These are phyloP conservation scores for Corynespora cassiicola DNA, from an alignment of 2,329 filamentous ascomycete genomes.

Conservation along the genomic window DNA sequence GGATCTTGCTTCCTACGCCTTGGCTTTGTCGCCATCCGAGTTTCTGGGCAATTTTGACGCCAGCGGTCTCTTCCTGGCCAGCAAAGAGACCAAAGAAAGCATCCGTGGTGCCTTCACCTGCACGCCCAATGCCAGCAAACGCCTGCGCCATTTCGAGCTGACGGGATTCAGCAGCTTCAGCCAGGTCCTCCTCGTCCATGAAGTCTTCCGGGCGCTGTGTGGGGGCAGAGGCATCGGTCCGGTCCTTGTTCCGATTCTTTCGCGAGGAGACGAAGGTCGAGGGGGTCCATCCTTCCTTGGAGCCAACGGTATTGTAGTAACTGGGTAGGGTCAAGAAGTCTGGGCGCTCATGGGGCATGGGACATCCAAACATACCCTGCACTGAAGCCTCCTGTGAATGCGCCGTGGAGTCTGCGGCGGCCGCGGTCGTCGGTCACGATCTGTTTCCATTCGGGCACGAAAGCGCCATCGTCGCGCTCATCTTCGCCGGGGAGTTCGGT, in stretches of 20 bases:
- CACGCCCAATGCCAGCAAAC: conserved; percentile 79
- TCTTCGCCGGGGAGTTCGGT: conserved; percentile 82
- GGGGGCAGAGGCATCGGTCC: conserved; percentile 55
- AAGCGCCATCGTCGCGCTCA: conserved; percentile 86
- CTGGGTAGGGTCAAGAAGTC: conserved; percentile 58
- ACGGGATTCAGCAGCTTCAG: conserved; percentile 80
- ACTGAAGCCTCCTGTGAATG: conserved; percentile 95
- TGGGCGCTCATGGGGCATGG: no score
- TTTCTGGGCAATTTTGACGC: conserved; percentile 79
- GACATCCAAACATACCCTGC: conserved; percentile 73
- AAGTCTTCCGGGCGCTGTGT: conserved; percentile 87
- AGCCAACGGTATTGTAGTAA: conserved; percentile 98
- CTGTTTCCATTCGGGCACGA: conserved; percentile 97
- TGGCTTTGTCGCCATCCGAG: conserved; percentile 98
- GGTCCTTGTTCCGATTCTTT: conserved; percentile 75
- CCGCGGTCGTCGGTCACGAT: conserved; percentile 93
- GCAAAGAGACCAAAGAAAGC: conserved; percentile 76
- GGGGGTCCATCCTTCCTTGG: conserved; percentile 97
- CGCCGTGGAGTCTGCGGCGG: conserved; percentile 88
- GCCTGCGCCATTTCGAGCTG: conserved; percentile 74
- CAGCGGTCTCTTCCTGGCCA: conserved; percentile 81
- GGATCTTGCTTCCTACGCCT: conserved; percentile 87
- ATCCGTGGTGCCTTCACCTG: conserved; percentile 58
- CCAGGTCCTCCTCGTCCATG: conserved; percentile 97
- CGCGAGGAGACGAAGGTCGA: conserved; percentile 92